Conservation (phyloP, 768 basidiomycete genomes). For the Sporobolomyces pararoseus region DNA sequence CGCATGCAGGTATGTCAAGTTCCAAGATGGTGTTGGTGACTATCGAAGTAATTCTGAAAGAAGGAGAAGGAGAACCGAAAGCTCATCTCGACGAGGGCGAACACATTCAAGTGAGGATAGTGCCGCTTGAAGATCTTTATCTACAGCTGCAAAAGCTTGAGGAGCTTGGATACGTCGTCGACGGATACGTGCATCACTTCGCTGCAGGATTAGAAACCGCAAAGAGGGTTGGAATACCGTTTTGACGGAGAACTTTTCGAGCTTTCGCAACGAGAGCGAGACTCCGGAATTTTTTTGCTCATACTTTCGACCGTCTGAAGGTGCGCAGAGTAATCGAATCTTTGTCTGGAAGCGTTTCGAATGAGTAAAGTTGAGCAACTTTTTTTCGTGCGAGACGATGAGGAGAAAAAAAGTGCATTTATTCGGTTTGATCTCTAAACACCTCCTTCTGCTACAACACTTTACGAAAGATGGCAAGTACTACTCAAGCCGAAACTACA, state of each 20-base stretch:
- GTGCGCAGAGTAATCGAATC: too few relatives aligned
- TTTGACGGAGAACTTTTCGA: too few relatives aligned
- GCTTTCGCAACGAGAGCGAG: background rate
- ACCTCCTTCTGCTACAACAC: too few relatives aligned
- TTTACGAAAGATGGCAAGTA: background rate
- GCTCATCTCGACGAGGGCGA: constrained; percentile 78
- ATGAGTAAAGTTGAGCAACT: too few relatives aligned
- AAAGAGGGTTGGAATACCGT: background rate
- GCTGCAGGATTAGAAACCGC: constrained; percentile 50
- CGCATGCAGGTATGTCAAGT: constrained; percentile 73
- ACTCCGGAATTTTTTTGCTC: background rate
- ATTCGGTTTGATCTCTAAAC: too few relatives aligned
- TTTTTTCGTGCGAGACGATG: too few relatives aligned
- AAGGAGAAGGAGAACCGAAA: constrained; percentile 55
- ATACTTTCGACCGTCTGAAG: background rate
- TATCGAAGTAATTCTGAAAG: constrained; percentile 59
- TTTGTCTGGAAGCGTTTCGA: too few relatives aligned
- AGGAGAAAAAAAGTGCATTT: too few relatives aligned
- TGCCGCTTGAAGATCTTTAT: constrained; percentile 64
- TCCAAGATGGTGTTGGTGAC: constrained; percentile 87
- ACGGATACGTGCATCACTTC: constrained; percentile 72
- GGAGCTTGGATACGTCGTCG: constrained; percentile 58
- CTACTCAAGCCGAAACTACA: background rate
- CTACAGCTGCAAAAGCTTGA: constrained; percentile 58
- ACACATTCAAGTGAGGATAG: constrained; percentile 68